These are phyloP conservation scores for Vitis hybrid DNA, from an alignment of 177 flowering plant genomes.

Conservation along the genomic window DNA sequence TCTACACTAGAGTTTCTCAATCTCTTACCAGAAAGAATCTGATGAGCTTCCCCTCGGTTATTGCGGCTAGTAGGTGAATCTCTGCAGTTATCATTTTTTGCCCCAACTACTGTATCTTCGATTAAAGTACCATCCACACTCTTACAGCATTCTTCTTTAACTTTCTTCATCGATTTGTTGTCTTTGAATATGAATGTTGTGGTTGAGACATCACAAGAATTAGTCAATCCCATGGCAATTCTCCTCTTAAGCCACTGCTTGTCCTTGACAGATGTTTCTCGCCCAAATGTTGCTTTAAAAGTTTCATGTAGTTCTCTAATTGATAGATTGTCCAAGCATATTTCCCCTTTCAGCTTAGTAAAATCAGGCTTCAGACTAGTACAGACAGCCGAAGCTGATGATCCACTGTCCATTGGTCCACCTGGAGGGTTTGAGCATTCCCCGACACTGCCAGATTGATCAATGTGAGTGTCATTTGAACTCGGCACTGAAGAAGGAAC, in stretches of 20 bases:
- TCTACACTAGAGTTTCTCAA: conserved; percentile 25
- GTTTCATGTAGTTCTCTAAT: conserved; percentile 88
- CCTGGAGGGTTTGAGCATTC: conserved; percentile 32
- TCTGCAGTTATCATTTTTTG: conserved; percentile 16
- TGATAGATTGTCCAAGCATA: conserved; percentile 73
- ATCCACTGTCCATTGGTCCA: conserved; percentile 25
- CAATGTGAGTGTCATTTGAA: conserved; percentile 19
- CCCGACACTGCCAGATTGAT: conserved; percentile 23
- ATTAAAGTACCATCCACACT: conserved; percentile 14
- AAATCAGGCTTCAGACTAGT: conserved; percentile 53
- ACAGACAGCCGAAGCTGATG: conserved; percentile 32
- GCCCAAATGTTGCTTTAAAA: conserved; percentile 88
- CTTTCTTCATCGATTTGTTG: conserved; percentile 43
- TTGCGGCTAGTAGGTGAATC: conserved; percentile 19
- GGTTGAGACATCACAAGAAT: conserved; percentile 78
- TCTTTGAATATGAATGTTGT: conserved; percentile 57
- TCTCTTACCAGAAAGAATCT: conserved; percentile 30
- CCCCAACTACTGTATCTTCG: conserved; percentile 19
- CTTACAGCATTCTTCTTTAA: conserved; percentile 31
- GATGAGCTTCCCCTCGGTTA: conserved; percentile 23
- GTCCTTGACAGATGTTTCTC: conserved; percentile 89
- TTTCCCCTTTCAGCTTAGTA: conserved; percentile 58
- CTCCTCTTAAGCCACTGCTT: conserved; percentile 95
- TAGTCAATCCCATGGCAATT: conserved; percentile 84
- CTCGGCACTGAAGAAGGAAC: conserved; percentile 20